Conservation (phyloP, 345 rosid genomes). For the Stellera chamaejasme region DNA sequence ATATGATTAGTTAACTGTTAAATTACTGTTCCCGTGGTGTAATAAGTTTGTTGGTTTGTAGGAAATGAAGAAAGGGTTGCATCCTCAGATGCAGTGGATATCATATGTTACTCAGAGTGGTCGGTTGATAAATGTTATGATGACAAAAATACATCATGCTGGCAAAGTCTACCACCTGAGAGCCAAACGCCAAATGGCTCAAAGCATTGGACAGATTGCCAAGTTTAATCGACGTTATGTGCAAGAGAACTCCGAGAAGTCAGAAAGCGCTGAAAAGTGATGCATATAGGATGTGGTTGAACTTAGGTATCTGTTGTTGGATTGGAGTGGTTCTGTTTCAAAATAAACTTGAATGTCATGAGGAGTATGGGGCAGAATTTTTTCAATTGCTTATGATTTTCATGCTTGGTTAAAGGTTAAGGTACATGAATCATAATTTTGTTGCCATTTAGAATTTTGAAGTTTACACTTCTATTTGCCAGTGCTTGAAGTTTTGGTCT, state of each 20-base stretch:
- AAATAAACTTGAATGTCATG: constrained; percentile 7
- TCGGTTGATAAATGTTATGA: constrained; percentile 76
- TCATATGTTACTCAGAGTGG: constrained; percentile 91
- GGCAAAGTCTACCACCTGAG: constrained; percentile 87
- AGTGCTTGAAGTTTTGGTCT: no score
- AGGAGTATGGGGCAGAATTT: neutral
- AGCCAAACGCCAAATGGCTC: constrained; percentile 85
- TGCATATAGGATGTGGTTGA: neutral
- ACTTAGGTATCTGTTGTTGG: neutral
- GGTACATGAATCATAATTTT: no score
- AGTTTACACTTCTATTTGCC: no score
- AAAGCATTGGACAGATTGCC: constrained; percentile 75
- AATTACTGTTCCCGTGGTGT: neutral
- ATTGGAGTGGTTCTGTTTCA: neutral
- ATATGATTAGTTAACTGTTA: no score
- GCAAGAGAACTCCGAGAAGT: constrained; percentile 36
- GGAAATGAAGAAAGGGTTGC: constrained; percentile 84
- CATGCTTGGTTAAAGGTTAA: no score
- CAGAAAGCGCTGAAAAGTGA: constrained; percentile 22
- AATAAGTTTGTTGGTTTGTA: constrained; percentile 8
- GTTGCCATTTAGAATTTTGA: no score
- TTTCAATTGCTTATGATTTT: no score
- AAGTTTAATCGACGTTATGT: constrained; percentile 77
- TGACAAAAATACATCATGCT: constrained; percentile 77
- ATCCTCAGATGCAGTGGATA: constrained; percentile 97